Evolutionary conservation across 2,329 filamentous ascomycete species (phyloP), one percentile per base, ranked within the genome.

Genomic region (Aureobasidium sp.): DNA sequence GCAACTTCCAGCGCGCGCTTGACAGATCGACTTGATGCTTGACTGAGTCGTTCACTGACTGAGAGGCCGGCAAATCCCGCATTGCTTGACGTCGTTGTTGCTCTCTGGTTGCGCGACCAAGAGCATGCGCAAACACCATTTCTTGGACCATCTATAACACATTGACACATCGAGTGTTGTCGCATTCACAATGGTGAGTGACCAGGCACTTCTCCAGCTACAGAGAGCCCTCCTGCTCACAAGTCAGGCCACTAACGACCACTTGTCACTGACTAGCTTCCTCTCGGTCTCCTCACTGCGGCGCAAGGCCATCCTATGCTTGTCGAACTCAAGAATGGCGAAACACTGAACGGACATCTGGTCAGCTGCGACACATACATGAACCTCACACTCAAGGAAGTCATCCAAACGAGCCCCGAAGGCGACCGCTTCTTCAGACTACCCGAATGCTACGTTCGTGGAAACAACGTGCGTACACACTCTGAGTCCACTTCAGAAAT

Each of bases 321-420:
- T 62, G 92, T 97, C 67, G 92, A 97, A 80, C 88, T 97, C 67
- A 97, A 97, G 82, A 96, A 93, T 72, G 92, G 92, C 78, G 92
- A 99, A 77, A 97, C 94, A 0, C 84, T 99, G 64, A 99, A 97
- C 78, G 94, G 94, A 65, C 91, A 97, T 72, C 81, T 99, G 63
- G 89, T 97, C 75, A 91, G 88, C 75, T 99, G 93, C 85, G 94
- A 99, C 76, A 99, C 93, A 53, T 99, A 94, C 91, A 99, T 99
- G 94, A 99, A 99, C 78, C 80, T 99, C 68, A 97, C 93, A 2
- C 78, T 99, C 67, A 96, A 94, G 76, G 94, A 97, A 75, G 95
- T 99, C 27, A 90, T 97, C 39, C 93, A 97, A 77, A 97, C 94
- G 21, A 96, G 89, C 73, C 87, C 93, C 29, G 93, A 97, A 71